These are phyloP conservation scores for Exophiala viscosa DNA, from an alignment of 2,329 filamentous ascomycete genomes.

Conservation along the genomic window DNA sequence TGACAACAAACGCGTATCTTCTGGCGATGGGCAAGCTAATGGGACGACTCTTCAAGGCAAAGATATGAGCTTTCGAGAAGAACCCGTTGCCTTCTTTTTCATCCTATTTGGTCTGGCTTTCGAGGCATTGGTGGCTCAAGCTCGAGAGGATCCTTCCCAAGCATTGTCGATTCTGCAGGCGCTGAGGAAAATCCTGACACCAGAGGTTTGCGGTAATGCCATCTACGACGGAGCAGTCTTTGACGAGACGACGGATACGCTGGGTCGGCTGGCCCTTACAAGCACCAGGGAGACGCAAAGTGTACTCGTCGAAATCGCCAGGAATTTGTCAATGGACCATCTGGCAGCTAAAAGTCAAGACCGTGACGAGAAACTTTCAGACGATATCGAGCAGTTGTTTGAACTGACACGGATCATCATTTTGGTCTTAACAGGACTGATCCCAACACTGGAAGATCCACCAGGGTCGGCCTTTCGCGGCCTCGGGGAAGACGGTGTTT, in stretches of 20 bases:
- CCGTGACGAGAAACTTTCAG: conserved; percentile 74
- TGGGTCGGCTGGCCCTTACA: conserved; percentile 87
- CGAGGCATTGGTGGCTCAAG: conserved; percentile 83
- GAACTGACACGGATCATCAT: conserved; percentile 96
- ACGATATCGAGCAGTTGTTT: conserved; percentile 97
- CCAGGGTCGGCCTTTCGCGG: conserved; percentile 26
- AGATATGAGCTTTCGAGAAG: conserved; percentile 96
- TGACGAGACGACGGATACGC: conserved; percentile 91
- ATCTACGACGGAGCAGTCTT: conserved; percentile 97
- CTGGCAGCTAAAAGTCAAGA: conserved; percentile 73
- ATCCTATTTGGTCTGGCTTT: conserved; percentile 95
- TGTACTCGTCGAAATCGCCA: conserved; percentile 90
- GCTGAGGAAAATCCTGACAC: conserved; percentile 89
- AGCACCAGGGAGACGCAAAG: conserved; percentile 84
- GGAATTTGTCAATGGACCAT: conserved; percentile 84
- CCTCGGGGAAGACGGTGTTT: conserved; percentile 70
- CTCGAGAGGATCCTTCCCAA: conserved; percentile 66
- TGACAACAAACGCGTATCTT: conserved; percentile 66
- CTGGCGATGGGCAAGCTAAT: conserved; percentile 30
- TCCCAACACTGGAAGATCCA: conserved; percentile 66
- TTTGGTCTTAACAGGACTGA: conserved; percentile 77
- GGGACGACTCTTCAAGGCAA: conserved; percentile 41
- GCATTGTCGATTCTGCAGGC: conserved; percentile 85
- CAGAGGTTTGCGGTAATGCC: conserved; percentile 90
- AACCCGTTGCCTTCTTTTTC: conserved; percentile 98